A percentile compares a stretch with the other conserved stretches of the same genome.
Conservation (phyloP, 495 filamentous ascomycete species). For the Beverwykella pulmonaria region DNA sequence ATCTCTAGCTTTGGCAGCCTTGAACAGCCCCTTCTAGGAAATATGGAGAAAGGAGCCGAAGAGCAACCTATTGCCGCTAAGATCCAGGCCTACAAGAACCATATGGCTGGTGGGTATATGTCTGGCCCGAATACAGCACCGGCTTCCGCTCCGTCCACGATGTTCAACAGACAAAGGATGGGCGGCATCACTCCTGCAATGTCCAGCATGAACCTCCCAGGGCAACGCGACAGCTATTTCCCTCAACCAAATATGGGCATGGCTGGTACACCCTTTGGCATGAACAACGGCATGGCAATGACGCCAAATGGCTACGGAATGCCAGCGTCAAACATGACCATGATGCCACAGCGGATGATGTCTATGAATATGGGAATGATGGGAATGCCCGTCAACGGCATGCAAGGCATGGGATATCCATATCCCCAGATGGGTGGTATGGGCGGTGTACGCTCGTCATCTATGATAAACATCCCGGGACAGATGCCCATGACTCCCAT, state of each 20-base stretch:
- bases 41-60: constrained; percentile 36
- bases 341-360: constrained; percentile 41
- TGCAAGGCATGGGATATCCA: constrained; percentile 23
- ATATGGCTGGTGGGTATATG: constrained; percentile 56
- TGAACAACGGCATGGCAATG: constrained; percentile 28
- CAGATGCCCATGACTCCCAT: constrained; percentile 40
- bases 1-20: constrained; percentile 30
- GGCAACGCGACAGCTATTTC: constrained; percentile 29
- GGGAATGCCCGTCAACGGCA: constrained; percentile 29
- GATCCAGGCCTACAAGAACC: constrained; percentile 53
- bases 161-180: constrained; percentile 32
- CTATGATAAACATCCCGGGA: constrained; percentile 16
- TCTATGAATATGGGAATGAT: constrained; percentile 38
- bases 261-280: constrained; percentile 4
- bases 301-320: constrained; percentile 12
- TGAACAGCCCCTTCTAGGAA: constrained; percentile 36
- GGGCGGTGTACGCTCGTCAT: constrained; percentile 39
- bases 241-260: constrained; percentile 24
- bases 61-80: constrained; percentile 31
- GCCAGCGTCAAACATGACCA: constrained; percentile 7
- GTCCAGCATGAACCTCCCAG: constrained; percentile 22
- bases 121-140: constrained; percentile 45
- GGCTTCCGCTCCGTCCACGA: constrained; percentile 17
- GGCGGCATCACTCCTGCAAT: constrained; percentile 12
- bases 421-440: constrained; percentile 40